Evolutionary conservation across 1,284 basidiomycete genomes (phyloP), one percentile per base, ranked within the genome.

Genomic region (Ustilago esculenta): DNA sequence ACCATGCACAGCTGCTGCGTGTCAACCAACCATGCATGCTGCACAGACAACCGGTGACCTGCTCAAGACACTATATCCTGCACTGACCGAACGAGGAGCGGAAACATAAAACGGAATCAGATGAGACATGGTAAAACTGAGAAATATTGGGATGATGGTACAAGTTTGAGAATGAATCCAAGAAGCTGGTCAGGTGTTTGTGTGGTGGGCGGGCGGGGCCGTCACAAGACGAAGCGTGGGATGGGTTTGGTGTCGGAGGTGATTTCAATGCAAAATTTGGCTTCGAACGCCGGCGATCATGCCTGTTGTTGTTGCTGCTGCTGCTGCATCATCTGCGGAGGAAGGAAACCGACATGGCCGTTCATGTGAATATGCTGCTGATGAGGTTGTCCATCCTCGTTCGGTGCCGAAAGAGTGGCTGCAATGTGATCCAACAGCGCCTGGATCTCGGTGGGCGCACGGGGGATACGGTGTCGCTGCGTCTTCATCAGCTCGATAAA

Each of bases 401-500:
- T 42, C 29, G 42, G 32, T 10, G 58, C 47, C n/a, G 47, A 15
- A 3, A 77, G 55, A 15, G 61, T 61, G 6, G 68, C 53, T 5
- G 70, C 53, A 37, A 81, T 79, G 52, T 81, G 77, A 45, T 79
- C 69, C 35, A 81, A 63, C 39, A 81, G 60, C 8, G 73, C 64
- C 43, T 77, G 74, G 39, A 81, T 80, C 65, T 81, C 80, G 9
- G 60, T 64, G 6, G 80, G 80, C 5, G 73, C 75, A 18, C 74
- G 57, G 4, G 73, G 69, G 4, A 78, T 59, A 34, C 66, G 58
- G 44, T 73, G 61, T 35, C 69, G 51, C 37, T 66, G 69, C 34
- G 44, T 70, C 51, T 77, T 73, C 40, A 94, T 87, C 60, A 95
- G 84, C 84, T 96, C 92, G 75, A 94, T 92, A 84, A 98, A 96